Base-by-base conservation (phyloP, 306 rosid genomes). In the Corylus americana region DNA sequence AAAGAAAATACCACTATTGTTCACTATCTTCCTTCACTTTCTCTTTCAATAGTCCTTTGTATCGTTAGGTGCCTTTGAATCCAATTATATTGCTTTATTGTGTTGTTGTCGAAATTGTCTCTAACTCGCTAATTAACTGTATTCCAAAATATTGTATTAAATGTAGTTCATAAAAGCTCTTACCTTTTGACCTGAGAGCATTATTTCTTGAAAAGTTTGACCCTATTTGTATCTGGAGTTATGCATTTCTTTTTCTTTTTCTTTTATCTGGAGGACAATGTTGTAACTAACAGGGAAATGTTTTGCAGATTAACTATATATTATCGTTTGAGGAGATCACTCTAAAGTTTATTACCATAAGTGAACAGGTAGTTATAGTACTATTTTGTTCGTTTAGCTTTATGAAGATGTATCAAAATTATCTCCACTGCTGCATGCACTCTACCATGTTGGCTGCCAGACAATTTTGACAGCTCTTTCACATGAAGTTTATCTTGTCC, bases 281-380 rank as follows among this genome's bases (percentile, higher is more conserved):
- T 59, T 74, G 22, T 71, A 35, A 73, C 80, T 86, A 85, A 81
- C 77, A 55, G 57, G 71, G 74, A 49, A 76, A 44, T 85, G 55
- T 68, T 72, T 83, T 92, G 97, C 95, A 94, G 98, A 91, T 95
- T 80, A 95, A 87, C 82, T 92, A 87, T 79, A 86, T 95, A 78
- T 81, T 92, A 62, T 92, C 98, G 73, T 95, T 95, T 16, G 98
- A 95, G 89, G 98, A 95, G 88, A 90, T 92, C 85, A 87, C 98
- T 77, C 85, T 95, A 89, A 92, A 92, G 90, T 95, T 95, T 82
- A 90, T 92, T 64, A 85, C 79, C 70, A 97, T 84, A 64, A 85
- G 88, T 58, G 98, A 95, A 82, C 98, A 95, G 97, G 98, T 94
- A 87, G 73, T 84, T 70, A 61, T 79, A 77, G 73, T 66, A 77